Conservation (phyloP, 208 protist genomes). For the Wallacemonas sp. region DNA sequence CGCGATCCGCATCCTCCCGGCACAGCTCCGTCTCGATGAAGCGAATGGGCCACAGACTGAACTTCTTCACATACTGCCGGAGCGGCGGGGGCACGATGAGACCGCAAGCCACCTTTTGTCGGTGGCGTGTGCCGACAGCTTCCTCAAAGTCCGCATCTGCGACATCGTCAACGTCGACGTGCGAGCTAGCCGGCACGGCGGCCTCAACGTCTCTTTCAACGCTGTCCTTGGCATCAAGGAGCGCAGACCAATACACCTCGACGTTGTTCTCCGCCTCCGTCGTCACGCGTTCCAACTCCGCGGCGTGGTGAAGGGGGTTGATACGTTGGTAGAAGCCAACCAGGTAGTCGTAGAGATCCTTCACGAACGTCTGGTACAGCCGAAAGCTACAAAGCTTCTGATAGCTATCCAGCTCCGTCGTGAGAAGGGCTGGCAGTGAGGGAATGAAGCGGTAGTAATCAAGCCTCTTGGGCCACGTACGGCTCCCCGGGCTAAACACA, state of each 20-base stretch:
- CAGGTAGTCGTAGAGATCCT: conserved; percentile 53
- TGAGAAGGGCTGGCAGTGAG: conserved; percentile 40
- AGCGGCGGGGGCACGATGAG: conserved; percentile 62
- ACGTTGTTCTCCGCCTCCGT: conserved; percentile 41
- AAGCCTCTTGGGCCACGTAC: conserved; percentile 42
- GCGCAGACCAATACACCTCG: conserved; percentile 74
- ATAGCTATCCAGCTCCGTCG: conserved; percentile 47
- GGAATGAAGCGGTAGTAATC: conserved; percentile 76
- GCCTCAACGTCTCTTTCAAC: conserved; percentile 13
- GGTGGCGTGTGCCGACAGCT: not conserved
- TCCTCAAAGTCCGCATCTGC: not conserved
- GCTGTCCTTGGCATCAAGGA: conserved; percentile 37
- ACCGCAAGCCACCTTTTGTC: conserved; percentile 39
- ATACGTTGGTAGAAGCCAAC: conserved; percentile 60
- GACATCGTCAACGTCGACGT: conserved; percentile 9
- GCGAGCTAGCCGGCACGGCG: conserved; percentile 1
- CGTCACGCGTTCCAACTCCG: conserved; percentile 41
- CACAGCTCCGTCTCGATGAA: conserved; percentile 1
- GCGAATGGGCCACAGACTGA: conserved; percentile 64
- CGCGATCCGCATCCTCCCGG: too few species aligned
- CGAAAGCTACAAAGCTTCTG: conserved; percentile 73
- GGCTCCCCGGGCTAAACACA: not conserved
- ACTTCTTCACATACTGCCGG: conserved; percentile 58
- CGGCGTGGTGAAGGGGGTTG: conserved; percentile 42
- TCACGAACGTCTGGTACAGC: conserved; percentile 56